phyloP scores from a whole-genome alignment of 768 basidiomycete species.

The Sutorius australiensis region DNA sequence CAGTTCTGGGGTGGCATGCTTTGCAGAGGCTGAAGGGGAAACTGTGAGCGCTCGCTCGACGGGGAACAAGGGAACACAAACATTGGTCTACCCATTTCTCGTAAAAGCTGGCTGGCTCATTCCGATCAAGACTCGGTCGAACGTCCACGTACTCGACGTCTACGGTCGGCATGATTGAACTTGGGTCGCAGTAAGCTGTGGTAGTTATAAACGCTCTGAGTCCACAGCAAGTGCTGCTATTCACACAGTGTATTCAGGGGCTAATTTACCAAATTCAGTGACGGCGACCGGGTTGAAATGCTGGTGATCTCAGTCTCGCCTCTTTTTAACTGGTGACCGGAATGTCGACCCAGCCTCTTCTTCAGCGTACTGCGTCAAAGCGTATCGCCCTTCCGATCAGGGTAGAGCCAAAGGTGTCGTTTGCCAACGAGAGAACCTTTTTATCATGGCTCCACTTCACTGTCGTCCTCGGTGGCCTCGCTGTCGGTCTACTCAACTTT shows the following conservation, averaged over 20 bases:
- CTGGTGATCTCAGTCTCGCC: not conserved
- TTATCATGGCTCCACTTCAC: slow-evolving; percentile 99
- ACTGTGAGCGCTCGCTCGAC: slow-evolving; percentile 6
- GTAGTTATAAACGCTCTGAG: slow-evolving; percentile 2
- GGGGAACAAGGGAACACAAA: slow-evolving; percentile 21
- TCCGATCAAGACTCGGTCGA: not conserved
- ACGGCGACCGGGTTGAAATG: slow-evolving; percentile 9
- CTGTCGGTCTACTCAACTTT: slow-evolving; percentile 95
- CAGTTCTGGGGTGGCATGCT: slow-evolving; percentile 42
- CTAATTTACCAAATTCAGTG: slow-evolving; percentile 12
- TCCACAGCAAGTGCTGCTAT: slow-evolving; percentile 6
- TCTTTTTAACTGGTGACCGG: not conserved
- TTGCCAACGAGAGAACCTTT: slow-evolving; percentile 94
- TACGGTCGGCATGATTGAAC: slow-evolving; percentile 11
- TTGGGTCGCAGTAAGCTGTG: not conserved
- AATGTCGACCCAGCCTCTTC: slow-evolving; percentile 97
- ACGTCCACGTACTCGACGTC: slow-evolving; percentile 28
- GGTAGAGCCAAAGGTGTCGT: slow-evolving; percentile 92
- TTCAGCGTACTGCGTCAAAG: slow-evolving; percentile 90
- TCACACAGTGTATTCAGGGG: slow-evolving; percentile 9
- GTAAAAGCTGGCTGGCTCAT: slow-evolving; percentile 40
- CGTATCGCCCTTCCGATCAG: slow-evolving; percentile 95
- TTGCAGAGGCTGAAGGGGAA: slow-evolving; percentile 45
- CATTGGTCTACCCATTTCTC: slow-evolving; percentile 51
- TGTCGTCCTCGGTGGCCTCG: slow-evolving; percentile 93